Percentiles rank a stretch among this genome's conserved stretches.
These are phyloP conservation scores for Aspergillus coremiiformis DNA, from an alignment of 495 filamentous ascomycete genomes.

Conservation along the genomic window DNA sequence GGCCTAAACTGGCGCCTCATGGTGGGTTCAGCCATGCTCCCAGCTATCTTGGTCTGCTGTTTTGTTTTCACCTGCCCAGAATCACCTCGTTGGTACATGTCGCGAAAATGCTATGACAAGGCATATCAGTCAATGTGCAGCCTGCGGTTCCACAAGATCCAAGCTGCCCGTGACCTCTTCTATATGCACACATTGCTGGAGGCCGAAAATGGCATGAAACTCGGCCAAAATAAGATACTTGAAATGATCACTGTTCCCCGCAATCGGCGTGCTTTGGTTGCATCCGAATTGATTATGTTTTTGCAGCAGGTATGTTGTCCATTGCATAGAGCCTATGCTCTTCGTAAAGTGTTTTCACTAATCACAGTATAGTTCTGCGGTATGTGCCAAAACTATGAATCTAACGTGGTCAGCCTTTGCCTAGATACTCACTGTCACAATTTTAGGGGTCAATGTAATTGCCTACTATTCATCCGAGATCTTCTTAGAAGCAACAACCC, in stretches of 20 bases:
- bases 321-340: background rate
- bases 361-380: conserved; percentile 13
- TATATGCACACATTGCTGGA: conserved; percentile 71
- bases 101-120: conserved; percentile 53
- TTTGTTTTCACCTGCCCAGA: conserved; percentile 66
- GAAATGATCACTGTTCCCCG: conserved; percentile 69
- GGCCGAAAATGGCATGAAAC: conserved; percentile 49
- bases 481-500: conserved; percentile 45
- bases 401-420: background rate
- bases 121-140: conserved; percentile 60
- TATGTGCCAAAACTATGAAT: background rate
- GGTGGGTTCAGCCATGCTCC: conserved; percentile 73
- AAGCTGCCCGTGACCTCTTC: conserved; percentile 75
- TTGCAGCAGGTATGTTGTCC: conserved; percentile 63
- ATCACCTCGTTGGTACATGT: conserved; percentile 73
- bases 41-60: conserved; percentile 18
- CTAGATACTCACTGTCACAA: background rate
- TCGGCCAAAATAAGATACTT: conserved; percentile 53
- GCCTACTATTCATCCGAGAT: conserved; percentile 50
- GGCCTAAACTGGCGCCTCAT: conserved; percentile 77
- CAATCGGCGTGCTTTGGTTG: conserved; percentile 68
- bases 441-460: conserved; percentile 49
- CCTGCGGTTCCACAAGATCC: conserved; percentile 61
- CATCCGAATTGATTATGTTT: conserved; percentile 75
- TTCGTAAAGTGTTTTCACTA: background rate